Evolutionary conservation across 768 basidiomycete genomes (phyloP), one percentile per base, ranked within the genome.

Genomic region (Trametes cingulata): DNA sequence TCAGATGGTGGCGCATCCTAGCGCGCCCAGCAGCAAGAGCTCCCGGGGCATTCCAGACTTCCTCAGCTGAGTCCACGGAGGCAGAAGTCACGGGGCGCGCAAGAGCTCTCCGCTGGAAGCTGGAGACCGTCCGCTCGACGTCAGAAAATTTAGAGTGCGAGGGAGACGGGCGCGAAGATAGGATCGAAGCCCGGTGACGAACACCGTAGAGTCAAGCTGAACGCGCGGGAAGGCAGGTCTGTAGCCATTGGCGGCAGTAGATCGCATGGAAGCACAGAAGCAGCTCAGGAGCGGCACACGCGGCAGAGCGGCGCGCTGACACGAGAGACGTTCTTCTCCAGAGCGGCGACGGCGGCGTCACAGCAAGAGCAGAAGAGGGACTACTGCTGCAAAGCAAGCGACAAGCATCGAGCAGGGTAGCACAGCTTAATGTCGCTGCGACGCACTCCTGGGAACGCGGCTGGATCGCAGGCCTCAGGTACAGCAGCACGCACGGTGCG

Each of bases 1-100:
- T 52, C 42, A 52, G 58, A 59, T 59, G 50, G 58, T 59, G 58
- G 58, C 58, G 51, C 51, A 19, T 36, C 48, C 29, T 24, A 47
- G 43, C 40, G 29, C 33, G n/a, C 27, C 19, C 41, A 43, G 19
- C 41, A 19, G 40, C 15, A 42, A 43, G 41, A 29, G 29, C 29
- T 33, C 29, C 29, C 29, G 29, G 29, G 29, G 10, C 29, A 10
- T 4, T 33, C 29, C 29, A 33, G 29, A 33, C 29, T 33, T 33
- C 29, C 29, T 33, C 29, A 33, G 29, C 29, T 33, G 29, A 33
- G 29, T 33, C 29, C 29, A 33, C 29, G 10, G 6, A 33, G 29
- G 29, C 29, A 33, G 29, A 4, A 33, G 10, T 33, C 29, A 20
- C 43, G n/a, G 43, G 19, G 42, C 42, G 19, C n/a, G 19, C 12